Evolutionary conservation across 2,329 filamentous ascomycete genomes (phyloP), one percentile per base, ranked within the genome.

Genomic region (Talaromyces marneffei): DNA sequence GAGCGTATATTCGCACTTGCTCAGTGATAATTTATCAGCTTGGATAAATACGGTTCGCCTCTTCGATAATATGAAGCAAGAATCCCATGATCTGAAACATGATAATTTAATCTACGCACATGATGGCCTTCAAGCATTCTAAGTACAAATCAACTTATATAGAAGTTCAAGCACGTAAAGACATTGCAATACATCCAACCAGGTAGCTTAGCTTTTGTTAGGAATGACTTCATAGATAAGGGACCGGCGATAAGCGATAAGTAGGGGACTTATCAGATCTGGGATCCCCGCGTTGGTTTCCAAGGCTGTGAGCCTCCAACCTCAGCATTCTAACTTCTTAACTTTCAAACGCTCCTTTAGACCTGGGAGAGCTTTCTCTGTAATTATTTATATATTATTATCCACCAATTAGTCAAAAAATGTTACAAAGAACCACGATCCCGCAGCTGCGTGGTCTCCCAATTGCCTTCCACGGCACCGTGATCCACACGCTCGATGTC

Each of bases 391-490:
- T 12, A 35, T 35, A 35, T 6, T 10, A 2, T 35, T 10, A 12
- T 35, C 8, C 2, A 35, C 9, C 8, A 35, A n/a, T n/a, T n/a
- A 33, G n/a, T 33, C 29, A 55, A 35, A 55, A 35, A 18, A 55
- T 55, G 52, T 27, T 33, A 27, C 33, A 14, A 27, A 18, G 40
- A 55, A 40, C 20, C 14, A 37, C 61, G 40, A 50, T 57, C 6
- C 61, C 61, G 23, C 57, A 31, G 9, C 18, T 60, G 42, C 58
- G 54, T 7, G 67, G 68, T 1, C 65, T 69, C 0, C 70, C 69
- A 12, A 66, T 74, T 1, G 71, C 68, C 52, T 73, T 76, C 54
- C 66, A 75, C 55, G 74, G 74, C 57, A 73, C 73, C 1, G 57
- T 73, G 3, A 70, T 75, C 44, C 74, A 76, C 63, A 70, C 69